Percentiles rank a stretch among this genome's conserved stretches.
Evolutionary conservation across 2,329 filamentous ascomycete species (phyloP).

Genomic region (Aaosphaeria pasadenensis): DNA sequence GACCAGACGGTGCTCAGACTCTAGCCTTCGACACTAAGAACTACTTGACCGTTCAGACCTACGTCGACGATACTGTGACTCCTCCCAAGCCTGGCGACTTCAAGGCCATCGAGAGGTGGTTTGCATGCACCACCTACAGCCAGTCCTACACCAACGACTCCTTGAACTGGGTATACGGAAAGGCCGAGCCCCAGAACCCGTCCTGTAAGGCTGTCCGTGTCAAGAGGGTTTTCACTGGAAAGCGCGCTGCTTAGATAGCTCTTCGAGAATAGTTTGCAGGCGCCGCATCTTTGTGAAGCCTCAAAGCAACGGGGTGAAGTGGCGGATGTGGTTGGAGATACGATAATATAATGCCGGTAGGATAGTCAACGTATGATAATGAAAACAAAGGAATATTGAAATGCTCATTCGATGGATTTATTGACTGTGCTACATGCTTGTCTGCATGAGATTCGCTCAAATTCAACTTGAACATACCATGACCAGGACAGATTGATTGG

Average conservation of each 20-base stretch:
- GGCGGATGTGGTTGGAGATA: too few species aligned
- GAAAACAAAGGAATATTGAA: too few species aligned
- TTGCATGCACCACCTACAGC: constrained; percentile 43
- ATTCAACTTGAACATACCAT: too few species aligned
- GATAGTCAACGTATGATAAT: too few species aligned
- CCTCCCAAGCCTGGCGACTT: constrained; percentile 21
- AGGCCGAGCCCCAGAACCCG: constrained; percentile 43
- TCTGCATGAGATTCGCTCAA: too few species aligned
- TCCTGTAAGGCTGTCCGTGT: constrained; percentile 45
- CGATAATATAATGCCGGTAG: too few species aligned
- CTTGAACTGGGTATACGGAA: constrained; percentile 43
- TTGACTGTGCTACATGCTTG: too few species aligned
- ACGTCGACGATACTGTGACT: constrained; percentile 37
- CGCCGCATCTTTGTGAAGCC: too few species aligned
- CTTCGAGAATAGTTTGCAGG: not conserved
- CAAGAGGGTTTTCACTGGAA: constrained; percentile 25
- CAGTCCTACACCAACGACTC: constrained; percentile 43
- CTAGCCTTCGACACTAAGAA: constrained; percentile 42
- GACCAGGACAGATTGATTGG: too few species aligned
- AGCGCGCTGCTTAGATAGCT: not conserved
- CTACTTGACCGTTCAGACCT: constrained; percentile 39
- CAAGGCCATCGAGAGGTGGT: constrained; percentile 43
- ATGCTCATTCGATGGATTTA: too few species aligned
- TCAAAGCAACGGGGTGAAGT: too few species aligned
- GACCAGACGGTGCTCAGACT: constrained; percentile 16